phyloP scores from a whole-genome alignment of 345 rosid species.

The Brassica carinata region DNA sequence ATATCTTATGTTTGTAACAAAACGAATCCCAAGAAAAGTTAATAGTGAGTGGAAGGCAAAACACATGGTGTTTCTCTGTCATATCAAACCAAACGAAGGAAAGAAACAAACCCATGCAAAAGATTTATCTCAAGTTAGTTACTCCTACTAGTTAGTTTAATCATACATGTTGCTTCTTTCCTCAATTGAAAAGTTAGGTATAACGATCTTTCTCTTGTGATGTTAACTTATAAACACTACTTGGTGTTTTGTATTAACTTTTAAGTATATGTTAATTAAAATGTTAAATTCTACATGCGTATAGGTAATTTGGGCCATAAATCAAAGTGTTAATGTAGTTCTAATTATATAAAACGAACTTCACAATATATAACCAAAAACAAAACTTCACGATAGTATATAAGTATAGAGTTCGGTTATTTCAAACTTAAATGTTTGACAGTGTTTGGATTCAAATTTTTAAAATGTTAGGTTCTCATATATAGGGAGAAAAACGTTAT shows the following conservation, averaged over 20 bases:
- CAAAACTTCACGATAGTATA: neutral
- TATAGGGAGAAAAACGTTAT: neutral
- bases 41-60: constrained; percentile 38
- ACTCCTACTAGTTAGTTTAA: constrained; percentile 4
- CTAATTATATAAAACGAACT: neutral
- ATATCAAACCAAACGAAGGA: constrained; percentile 27
- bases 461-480: neutral
- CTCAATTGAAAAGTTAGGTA: neutral
- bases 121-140: constrained; percentile 18
- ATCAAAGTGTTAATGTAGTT: neutral
- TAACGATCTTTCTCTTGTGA: neutral
- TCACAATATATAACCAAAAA: neutral
- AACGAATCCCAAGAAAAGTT: constrained; percentile 45
- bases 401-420: neutral
- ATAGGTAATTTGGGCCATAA: neutral
- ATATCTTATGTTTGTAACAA: neutral
- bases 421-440: neutral
- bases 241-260: neutral
- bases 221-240: neutral
- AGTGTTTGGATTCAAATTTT: neutral
- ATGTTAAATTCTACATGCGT: constrained; percentile 1
- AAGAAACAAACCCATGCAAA: constrained; percentile 39
- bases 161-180: neutral
- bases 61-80: constrained; percentile 31
- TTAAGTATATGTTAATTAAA: neutral